A percentile compares a stretch with the other conserved stretches of the same genome.
Conservation (phyloP, 2,329 filamentous ascomycete species). For the Claviceps paspali region DNA sequence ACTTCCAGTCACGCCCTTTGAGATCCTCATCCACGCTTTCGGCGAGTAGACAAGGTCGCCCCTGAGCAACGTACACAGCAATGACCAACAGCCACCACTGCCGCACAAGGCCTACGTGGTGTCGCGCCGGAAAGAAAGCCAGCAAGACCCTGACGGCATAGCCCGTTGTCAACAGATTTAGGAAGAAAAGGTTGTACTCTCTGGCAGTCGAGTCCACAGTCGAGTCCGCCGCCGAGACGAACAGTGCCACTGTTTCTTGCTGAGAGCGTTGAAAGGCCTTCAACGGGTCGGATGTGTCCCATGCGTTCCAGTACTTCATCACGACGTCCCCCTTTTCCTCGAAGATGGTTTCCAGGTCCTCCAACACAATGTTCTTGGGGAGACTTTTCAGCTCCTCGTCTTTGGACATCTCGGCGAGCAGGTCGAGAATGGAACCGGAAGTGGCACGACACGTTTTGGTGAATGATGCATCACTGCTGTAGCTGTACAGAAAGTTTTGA, state of each 20-base stretch:
- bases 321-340: slow-evolving; percentile 52
- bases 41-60: slow-evolving; percentile 57
- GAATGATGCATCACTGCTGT: slow-evolving; percentile 58
- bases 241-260: slow-evolving; percentile 42
- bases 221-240: slow-evolving; percentile 43
- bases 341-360: slow-evolving; percentile 55
- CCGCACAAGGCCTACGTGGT: slow-evolving; percentile 58
- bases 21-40: slow-evolving; percentile 44
- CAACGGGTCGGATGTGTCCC: slow-evolving; percentile 55
- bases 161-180: slow-evolving; percentile 69
- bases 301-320: slow-evolving; percentile 84
- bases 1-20: slow-evolving; percentile 59
- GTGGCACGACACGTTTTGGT: slow-evolving; percentile 46
- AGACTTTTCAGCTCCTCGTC: slow-evolving; percentile 58
- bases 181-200: slow-evolving; percentile 69
- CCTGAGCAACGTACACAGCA: slow-evolving; percentile 59
- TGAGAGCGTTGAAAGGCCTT: slow-evolving; percentile 62
- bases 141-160: slow-evolving; percentile 81
- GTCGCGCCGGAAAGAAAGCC: slow-evolving; percentile 56
- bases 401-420: slow-evolving; percentile 51
- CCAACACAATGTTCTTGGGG: slow-evolving; percentile 40
- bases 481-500: slow-evolving; percentile 47
- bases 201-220: slow-evolving; percentile 40
- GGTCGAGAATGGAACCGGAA: slow-evolving; percentile 48
- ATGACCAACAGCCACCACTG: slow-evolving; percentile 85